Base-by-base conservation (phyloP, 2,329 filamentous ascomycete genomes). In the Ramichloridium luteum region DNA sequence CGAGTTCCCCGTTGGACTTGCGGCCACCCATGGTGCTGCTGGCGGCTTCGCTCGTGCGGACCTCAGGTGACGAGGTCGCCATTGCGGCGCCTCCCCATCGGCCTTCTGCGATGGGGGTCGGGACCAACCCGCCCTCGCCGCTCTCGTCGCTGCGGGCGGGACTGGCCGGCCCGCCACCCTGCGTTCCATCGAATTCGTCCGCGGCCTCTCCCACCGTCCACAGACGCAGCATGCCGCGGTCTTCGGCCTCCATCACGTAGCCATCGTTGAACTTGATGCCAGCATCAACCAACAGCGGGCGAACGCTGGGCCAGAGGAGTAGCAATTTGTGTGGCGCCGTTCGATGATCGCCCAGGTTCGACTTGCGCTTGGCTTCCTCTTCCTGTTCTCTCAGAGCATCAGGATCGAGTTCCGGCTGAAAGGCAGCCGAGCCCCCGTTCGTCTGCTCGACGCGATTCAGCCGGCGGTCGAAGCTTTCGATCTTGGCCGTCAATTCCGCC, bases 291-390 rank as follows among this genome's bases (percentile, higher is more conserved):
- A 56, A 40, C 38, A 58, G 43, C 43, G 56, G 36, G 47, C 54
- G 28, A 39, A 47, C 64, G 44, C 35, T 56, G 34, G 18, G 82
- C 74, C 50, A 94, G 51, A 39, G 67, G 59, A 50, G 65, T 59
- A 96, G 61, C 12, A 96, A 63, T 40, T 85, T 72, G 30, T 90
- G 82, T 1, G 85, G 85, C n/a, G 84, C 74, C 1, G 86, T 94
- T 0, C 83, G 92, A 50, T 96, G 88, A 44, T 93, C 82, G 16
- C 77, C 72, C 1, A 84, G 81, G 34, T 93, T 81, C 2, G 79
- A 72, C 10, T 80, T 70, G 30, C 1, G 68, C 68, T 40, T 38
- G 8, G 25, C 29, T 31, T 41, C 30, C 49, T 27, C 32, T 25
- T 26, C 14, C 14, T 27, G 13, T 25, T 18, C 28, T 15, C 30